phyloP scores from a whole-genome alignment of 2,329 filamentous ascomycete genomes.

The Leptographium lundbergii region DNA sequence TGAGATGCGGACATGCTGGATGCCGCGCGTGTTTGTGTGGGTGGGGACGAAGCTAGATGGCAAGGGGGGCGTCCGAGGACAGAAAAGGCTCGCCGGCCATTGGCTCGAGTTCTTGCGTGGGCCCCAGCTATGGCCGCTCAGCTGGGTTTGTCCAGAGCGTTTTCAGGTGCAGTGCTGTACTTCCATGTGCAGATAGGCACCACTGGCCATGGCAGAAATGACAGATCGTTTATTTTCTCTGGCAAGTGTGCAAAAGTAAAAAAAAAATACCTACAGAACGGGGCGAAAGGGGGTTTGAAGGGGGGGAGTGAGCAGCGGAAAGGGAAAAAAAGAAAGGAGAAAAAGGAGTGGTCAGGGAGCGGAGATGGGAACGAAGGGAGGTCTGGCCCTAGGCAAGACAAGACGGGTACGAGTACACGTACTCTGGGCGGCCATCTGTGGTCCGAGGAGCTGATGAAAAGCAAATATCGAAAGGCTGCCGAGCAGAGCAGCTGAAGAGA shows the following conservation, averaged over 20 bases:
- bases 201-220: background rate
- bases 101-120: background rate
- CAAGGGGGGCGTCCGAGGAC: background rate
- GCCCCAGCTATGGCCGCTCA: background rate
- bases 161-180: background rate
- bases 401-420: too few species aligned
- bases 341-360: background rate
- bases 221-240: background rate
- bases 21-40: too few species aligned
- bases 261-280: background rate
- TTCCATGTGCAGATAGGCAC: background rate
- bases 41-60: too few species aligned
- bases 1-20: too few species aligned
- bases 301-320: background rate
- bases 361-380: background rate
- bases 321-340: background rate
- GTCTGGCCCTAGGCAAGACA: too few species aligned
- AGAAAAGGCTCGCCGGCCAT: too few species aligned
- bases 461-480: too few species aligned
- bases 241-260: background rate
- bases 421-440: too few species aligned
- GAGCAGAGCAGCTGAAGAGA: too few species aligned
- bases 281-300: background rate
- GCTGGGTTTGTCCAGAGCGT: background rate
- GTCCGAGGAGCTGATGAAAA: too few species aligned